phyloP scores from a whole-genome alignment of 2,329 filamentous ascomycete genomes.

The Endothia cerciana region DNA sequence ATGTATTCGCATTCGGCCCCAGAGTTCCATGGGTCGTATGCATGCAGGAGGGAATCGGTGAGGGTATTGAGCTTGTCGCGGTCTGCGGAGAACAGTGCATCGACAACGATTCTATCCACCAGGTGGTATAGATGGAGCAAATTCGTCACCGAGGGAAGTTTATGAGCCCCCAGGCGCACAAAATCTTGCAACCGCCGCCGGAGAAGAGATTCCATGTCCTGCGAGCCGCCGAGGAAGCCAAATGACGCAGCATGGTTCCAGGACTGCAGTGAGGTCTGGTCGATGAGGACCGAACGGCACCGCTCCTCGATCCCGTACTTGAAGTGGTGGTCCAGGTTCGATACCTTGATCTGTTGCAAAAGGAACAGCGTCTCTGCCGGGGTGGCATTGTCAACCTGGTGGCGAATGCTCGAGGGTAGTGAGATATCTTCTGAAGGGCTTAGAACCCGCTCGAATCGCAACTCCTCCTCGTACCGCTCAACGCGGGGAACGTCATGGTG shows the following conservation, averaged over 20 bases:
- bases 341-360: constrained; percentile 38
- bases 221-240: constrained; percentile 33
- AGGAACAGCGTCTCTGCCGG: constrained; percentile 38
- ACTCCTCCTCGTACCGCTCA: constrained; percentile 40
- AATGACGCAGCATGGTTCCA: constrained; percentile 38
- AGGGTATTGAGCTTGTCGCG: constrained; percentile 41
- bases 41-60: constrained; percentile 41
- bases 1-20: constrained; percentile 36
- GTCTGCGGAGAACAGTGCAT: constrained; percentile 38
- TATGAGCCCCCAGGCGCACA: constrained; percentile 34
- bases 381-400: constrained; percentile 36
- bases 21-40: constrained; percentile 35
- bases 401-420: constrained; percentile 37
- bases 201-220: constrained; percentile 37
- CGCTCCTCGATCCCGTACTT: constrained; percentile 34
- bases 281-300: constrained; percentile 36
- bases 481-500: constrained; percentile 40
- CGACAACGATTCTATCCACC: constrained; percentile 35
- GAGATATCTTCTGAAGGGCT: constrained; percentile 6
- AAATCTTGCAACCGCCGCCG: constrained; percentile 35
- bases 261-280: constrained; percentile 33
- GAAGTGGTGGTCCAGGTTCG: constrained; percentile 34
- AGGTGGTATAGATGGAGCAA: constrained; percentile 34
- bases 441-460: constrained; percentile 33
- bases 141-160: constrained; percentile 32